Evolutionary conservation across 73 alveolate genomes (phyloP).

Genomic region (Blepharisma japonicum): DNA sequence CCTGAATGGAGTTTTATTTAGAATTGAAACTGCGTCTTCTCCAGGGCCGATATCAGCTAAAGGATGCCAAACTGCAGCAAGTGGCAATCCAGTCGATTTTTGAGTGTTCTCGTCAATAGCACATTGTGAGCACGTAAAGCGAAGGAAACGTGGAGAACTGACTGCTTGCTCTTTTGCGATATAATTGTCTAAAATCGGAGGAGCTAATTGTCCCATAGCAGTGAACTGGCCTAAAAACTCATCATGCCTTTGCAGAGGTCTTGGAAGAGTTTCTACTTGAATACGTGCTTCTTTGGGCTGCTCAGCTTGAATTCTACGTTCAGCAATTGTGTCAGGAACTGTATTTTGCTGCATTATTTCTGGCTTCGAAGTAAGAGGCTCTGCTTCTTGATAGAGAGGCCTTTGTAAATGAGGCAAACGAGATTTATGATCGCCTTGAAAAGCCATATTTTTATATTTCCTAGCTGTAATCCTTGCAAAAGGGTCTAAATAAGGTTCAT

Average conservation of each 20-base stretch:
- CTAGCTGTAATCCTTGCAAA: too few relatives aligned
- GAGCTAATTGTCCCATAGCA: not conserved
- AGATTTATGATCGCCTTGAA: not conserved
- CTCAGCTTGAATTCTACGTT: not conserved
- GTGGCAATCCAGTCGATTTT: conserved; percentile 10
- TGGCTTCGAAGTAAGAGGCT: not conserved
- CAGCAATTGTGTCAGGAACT: too few relatives aligned
- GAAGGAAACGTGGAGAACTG: not conserved
- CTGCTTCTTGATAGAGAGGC: not conserved
- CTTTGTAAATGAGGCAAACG: not conserved
- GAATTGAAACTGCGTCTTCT: not conserved
- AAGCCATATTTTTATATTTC: too few relatives aligned
- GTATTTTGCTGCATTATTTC: too few relatives aligned
- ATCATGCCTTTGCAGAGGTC: conserved; percentile 4
- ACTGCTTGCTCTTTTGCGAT: conserved; percentile 13
- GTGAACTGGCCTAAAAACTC: conserved; percentile 4
- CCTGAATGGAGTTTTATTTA: conserved; percentile 52
- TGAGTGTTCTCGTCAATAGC: not conserved
- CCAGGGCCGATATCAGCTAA: not conserved
- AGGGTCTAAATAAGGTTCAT: too few relatives aligned
- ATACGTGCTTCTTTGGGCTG: not conserved
- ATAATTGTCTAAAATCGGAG: not conserved
- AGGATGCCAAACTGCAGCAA: conserved; percentile 3
- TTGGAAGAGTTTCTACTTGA: not conserved
- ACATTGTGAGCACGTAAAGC: not conserved